phyloP scores from a whole-genome alignment of 2,329 filamentous ascomycete genomes.

The Harringtonia lauricola region DNA sequence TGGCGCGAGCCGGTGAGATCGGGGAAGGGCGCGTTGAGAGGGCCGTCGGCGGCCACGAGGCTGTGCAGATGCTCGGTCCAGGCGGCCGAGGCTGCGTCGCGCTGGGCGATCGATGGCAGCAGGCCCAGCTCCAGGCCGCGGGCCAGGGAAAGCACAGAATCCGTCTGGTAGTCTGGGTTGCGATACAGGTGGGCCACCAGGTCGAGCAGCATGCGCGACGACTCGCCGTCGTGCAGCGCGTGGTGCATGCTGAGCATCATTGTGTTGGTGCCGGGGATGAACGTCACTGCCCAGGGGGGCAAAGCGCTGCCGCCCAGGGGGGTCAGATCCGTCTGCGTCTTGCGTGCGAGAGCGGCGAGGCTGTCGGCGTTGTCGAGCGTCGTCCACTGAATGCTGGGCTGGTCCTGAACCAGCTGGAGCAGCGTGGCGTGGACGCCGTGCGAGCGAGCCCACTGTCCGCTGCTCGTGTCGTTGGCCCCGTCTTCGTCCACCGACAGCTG shows the following conservation, averaged over 20 bases:
- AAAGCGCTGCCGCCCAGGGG: not conserved
- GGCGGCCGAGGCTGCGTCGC: constrained; percentile 10
- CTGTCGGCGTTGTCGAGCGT: not conserved
- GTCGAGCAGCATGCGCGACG: constrained; percentile 38
- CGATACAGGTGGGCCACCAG: constrained; percentile 20
- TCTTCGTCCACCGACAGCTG: constrained; percentile 4
- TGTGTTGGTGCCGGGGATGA: constrained; percentile 16
- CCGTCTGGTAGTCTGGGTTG: not conserved
- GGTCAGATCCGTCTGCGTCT: not conserved
- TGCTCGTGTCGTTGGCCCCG: not conserved
- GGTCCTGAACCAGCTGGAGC: not conserved
- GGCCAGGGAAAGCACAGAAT: constrained; percentile 3
- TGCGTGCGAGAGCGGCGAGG: not conserved
- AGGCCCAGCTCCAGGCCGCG: constrained; percentile 13
- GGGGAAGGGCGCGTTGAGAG: constrained; percentile 13
- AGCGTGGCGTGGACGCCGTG: constrained; percentile 1
- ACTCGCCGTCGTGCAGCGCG: constrained; percentile 52
- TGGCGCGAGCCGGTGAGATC: constrained; percentile 15
- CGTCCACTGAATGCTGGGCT: not conserved
- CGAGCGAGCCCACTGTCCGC: not conserved
- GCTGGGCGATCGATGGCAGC: constrained; percentile 11
- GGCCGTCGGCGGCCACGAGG: constrained; percentile 8
- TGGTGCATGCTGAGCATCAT: constrained; percentile 40
- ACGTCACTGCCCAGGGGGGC: constrained; percentile 25
- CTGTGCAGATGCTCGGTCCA: constrained; percentile 11